These are phyloP conservation scores for Eucalyptus regnans DNA, from an alignment of 345 rosid genomes.

Conservation along the genomic window DNA sequence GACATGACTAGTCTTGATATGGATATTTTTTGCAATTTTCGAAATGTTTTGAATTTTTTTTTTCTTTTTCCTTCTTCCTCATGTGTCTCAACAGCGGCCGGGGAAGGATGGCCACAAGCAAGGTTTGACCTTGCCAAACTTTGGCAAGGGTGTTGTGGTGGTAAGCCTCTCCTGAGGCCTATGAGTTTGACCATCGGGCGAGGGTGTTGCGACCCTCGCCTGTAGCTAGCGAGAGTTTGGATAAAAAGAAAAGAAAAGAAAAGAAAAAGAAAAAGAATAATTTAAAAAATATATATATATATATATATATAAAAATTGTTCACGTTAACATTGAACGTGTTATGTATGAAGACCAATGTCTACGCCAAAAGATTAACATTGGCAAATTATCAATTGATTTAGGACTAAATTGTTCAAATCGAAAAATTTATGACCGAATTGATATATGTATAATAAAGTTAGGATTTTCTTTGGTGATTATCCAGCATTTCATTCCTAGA, in stretches of 20 bases:
- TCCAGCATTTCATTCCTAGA: background rate
- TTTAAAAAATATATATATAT: too few relatives aligned
- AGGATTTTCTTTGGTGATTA: too few relatives aligned
- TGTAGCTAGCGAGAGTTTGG: background rate
- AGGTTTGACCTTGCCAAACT: background rate
- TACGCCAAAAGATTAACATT: rapidly evolving
- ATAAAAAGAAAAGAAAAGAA: too few relatives aligned
- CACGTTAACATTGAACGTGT: rapidly evolving
- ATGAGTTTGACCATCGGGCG: background rate
- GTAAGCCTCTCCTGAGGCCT: background rate
- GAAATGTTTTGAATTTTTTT: rapidly evolving
- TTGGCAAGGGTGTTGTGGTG: rapidly evolving
- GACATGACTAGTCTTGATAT: too few relatives aligned
- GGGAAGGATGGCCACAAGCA: too few relatives aligned
- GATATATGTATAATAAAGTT: rapidly evolving
- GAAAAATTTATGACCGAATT: too few relatives aligned
- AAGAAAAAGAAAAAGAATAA: too few relatives aligned
- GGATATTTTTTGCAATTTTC: background rate
- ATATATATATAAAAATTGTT: too few relatives aligned
- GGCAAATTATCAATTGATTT: background rate
- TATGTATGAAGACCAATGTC: background rate
- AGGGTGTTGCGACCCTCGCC: background rate
- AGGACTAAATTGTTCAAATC: too few relatives aligned
- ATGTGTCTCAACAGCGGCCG: rapidly evolving
- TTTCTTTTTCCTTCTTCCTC: background rate